Evolutionary conservation across 495 filamentous ascomycete species (phyloP).

Genomic region (Paragyromitra xinjiangensis): DNA sequence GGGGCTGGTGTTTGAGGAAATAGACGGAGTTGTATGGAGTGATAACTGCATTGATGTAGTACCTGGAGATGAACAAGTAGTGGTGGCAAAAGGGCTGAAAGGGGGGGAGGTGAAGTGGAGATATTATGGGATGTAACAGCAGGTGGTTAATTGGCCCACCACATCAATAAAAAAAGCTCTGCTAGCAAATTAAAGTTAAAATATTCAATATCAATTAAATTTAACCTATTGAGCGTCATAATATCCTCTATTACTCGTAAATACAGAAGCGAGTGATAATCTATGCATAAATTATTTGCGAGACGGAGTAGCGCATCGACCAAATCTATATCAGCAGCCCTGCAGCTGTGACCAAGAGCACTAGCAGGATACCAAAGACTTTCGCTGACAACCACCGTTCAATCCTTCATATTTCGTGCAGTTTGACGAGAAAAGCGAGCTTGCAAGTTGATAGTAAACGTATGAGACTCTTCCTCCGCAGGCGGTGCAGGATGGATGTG

Average conservation of each 20-base stretch:
- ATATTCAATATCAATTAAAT: not conserved
- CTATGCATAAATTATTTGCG: not conserved
- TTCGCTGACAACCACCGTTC: too few species aligned
- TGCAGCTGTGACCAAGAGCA: not conserved
- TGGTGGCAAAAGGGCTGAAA: slow-evolving; percentile 15
- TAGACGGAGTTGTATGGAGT: slow-evolving; percentile 32
- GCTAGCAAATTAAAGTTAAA: not conserved
- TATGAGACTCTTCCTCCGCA: too few species aligned
- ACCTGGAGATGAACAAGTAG: slow-evolving; percentile 32
- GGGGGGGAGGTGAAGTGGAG: slow-evolving; percentile 27
- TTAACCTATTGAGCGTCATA: too few species aligned
- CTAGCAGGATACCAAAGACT: not conserved
- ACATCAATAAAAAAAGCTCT: not conserved
- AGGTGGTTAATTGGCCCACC: not conserved
- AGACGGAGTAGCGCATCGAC: not conserved
- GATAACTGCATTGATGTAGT: slow-evolving; percentile 53
- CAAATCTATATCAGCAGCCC: not conserved
- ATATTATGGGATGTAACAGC: slow-evolving; percentile 34
- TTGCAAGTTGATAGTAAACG: too few species aligned
- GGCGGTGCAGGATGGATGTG: too few species aligned
- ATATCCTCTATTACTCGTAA: not conserved
- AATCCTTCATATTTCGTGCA: too few species aligned
- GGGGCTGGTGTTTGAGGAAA: slow-evolving; percentile 57
- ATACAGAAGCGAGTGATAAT: not conserved
- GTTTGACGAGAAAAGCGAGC: too few species aligned